Evolutionary conservation across 495 filamentous ascomycete species (phyloP).

Genomic region (Aspergillus diversus): DNA sequence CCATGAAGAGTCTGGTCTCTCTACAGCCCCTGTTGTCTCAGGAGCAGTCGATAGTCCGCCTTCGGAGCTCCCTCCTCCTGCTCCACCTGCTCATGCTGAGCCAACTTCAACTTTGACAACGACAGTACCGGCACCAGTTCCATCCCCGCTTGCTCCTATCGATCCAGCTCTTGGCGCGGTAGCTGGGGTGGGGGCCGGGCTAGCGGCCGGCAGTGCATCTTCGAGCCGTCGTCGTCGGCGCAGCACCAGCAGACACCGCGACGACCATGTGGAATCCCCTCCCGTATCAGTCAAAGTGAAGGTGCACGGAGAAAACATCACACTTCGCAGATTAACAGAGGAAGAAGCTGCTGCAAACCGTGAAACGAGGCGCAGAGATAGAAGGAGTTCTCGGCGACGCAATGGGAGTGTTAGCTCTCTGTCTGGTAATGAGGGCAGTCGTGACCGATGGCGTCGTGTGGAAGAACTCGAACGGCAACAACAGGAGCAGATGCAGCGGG

Average conservation of each 20-base stretch:
- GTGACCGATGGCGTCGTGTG: slow-evolving; percentile 55
- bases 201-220: slow-evolving; percentile 35
- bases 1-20: slow-evolving; percentile 35
- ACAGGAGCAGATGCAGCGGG: slow-evolving; percentile 51
- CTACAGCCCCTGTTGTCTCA: slow-evolving; percentile 38
- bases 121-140: slow-evolving; percentile 48
- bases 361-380: slow-evolving; percentile 54
- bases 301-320: slow-evolving; percentile 81
- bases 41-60: slow-evolving; percentile 36
- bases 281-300: slow-evolving; percentile 80
- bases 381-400: slow-evolving; percentile 45
- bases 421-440: slow-evolving; percentile 47
- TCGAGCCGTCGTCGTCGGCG: slow-evolving; percentile 43
- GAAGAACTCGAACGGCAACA: slow-evolving; percentile 56
- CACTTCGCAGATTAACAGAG: slow-evolving; percentile 77
- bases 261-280: slow-evolving; percentile 53
- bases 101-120: slow-evolving; percentile 45
- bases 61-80: slow-evolving; percentile 51
- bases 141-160: slow-evolving; percentile 31
- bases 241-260: slow-evolving; percentile 43
- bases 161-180: slow-evolving; percentile 49
- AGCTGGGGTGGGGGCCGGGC: slow-evolving; percentile 47
- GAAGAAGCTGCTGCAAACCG: slow-evolving; percentile 73
- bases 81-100: slow-evolving; percentile 53
- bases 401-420: slow-evolving; percentile 50